phyloP scores from a whole-genome alignment of 1,284 basidiomycete species.

The Fomitopsis pinicola region DNA sequence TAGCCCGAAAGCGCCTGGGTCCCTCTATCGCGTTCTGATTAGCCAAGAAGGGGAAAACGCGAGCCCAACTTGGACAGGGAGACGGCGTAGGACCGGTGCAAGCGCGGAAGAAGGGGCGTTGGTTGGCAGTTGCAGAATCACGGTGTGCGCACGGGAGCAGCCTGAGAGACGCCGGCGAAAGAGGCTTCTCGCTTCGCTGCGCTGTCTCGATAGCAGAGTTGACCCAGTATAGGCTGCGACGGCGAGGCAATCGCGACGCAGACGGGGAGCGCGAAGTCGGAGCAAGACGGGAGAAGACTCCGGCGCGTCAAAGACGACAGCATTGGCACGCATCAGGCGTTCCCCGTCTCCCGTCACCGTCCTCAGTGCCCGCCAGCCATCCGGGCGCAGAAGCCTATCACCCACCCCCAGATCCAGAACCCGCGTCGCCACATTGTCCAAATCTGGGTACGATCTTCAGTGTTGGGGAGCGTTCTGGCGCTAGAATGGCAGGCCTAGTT shows the following conservation, averaged over 20 bases:
- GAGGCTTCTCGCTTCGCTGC: not conserved
- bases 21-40: not conserved
- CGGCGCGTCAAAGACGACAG: not conserved
- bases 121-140: not conserved
- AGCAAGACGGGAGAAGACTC: not conserved
- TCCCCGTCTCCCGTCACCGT: not conserved
- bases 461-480: not conserved
- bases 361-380: not conserved
- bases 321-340: not conserved
- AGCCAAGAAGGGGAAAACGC: not conserved
- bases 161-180: not conserved
- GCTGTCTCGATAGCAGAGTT: not conserved
- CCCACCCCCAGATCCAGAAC: not conserved
- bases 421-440: not conserved
- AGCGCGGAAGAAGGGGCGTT: no score
- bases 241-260: not conserved
- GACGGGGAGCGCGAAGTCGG: not conserved
- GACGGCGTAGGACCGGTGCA: no score
- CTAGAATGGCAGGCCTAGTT: not conserved
- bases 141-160: not conserved
- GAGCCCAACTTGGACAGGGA: not conserved
- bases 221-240: not conserved
- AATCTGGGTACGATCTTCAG: not conserved
- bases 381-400: not conserved
- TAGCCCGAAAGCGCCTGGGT: not conserved